A percentile compares a stretch with the other conserved stretches of the same genome.
phyloP scores from a whole-genome alignment of 2,329 filamentous ascomycete species.

The Xylariaceae sp. region DNA sequence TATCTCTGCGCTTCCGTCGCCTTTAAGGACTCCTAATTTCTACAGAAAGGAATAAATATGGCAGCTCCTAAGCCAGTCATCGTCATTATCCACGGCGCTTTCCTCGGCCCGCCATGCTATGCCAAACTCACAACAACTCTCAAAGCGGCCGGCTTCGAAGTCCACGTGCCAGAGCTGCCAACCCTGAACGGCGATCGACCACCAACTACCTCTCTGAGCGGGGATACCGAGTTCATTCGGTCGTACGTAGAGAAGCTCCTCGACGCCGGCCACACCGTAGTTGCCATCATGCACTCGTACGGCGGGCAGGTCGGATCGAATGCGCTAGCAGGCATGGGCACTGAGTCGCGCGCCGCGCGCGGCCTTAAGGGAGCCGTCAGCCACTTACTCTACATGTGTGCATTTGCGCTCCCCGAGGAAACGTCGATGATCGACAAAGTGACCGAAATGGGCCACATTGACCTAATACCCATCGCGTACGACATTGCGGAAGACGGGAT shows the following conservation, averaged over 20 bases:
- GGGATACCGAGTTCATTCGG: slow-evolving; percentile 29
- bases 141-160: slow-evolving; percentile 5
- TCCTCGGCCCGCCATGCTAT: slow-evolving; percentile 10
- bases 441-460: slow-evolving; percentile 4
- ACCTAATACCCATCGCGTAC: slow-evolving; percentile 3
- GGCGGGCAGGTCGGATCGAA: slow-evolving; percentile 34
- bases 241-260: slow-evolving; percentile 26
- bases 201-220: slow-evolving; percentile 27
- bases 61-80: background rate
- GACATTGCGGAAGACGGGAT: slow-evolving; percentile 17
- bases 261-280: slow-evolving; percentile 21
- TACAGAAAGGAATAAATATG: background rate
- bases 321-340: background rate
- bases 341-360: background rate
- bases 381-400: slow-evolving; percentile 31
- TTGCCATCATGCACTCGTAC: slow-evolving; percentile 34
- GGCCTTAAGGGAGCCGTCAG: slow-evolving; percentile 29
- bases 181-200: slow-evolving; percentile 24
- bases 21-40: too few species aligned
- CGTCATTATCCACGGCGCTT: slow-evolving; percentile 13
- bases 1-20: too few species aligned
- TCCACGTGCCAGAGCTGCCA: slow-evolving; percentile 7
- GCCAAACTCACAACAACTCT: slow-evolving; percentile 1
- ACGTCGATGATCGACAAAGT: slow-evolving; percentile 11
- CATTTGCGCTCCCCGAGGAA: slow-evolving; percentile 4